Evolutionary conservation across 1,139 yeast genomes (phyloP).

Genomic region (Taphrina pruni): DNA sequence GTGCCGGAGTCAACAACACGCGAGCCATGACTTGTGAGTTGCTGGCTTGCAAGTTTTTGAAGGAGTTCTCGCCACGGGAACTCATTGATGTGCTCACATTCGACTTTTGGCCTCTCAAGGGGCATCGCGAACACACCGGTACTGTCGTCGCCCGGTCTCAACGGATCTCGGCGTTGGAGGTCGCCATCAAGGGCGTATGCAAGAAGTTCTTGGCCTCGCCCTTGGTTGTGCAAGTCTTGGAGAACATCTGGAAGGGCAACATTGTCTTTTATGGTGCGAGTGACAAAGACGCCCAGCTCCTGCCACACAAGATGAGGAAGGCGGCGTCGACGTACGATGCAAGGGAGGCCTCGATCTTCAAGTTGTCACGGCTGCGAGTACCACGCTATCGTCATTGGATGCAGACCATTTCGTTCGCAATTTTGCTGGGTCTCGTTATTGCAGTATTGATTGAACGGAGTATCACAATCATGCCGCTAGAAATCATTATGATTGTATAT

Average conservation of each 20-base stretch:
- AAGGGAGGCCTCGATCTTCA: conserved; percentile 52
- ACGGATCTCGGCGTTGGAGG: conserved; percentile 62
- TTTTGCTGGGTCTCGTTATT: conserved; percentile 51
- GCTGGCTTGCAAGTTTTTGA: conserved; percentile 60
- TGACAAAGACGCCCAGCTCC: conserved; percentile 52
- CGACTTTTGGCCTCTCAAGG: conserved; percentile 53
- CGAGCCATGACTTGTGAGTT: conserved; percentile 64
- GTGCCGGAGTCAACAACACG: conserved; percentile 59
- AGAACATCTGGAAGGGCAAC: conserved; percentile 63
- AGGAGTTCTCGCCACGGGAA: conserved; percentile 59
- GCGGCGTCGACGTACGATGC: conserved; percentile 53
- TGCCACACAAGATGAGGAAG: conserved; percentile 52
- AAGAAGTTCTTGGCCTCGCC: conserved; percentile 65
- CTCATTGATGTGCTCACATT: conserved; percentile 56
- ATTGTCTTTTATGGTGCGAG: conserved; percentile 54
- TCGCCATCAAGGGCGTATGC: conserved; percentile 62
- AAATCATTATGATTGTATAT: conserved; percentile 52
- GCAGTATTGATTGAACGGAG: conserved; percentile 49
- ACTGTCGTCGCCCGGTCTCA: conserved; percentile 48
- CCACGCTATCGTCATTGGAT: conserved; percentile 54
- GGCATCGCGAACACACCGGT: conserved; percentile 31
- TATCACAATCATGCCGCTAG: conserved; percentile 46
- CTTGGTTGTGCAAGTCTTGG: conserved; percentile 59
- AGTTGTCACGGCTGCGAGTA: conserved; percentile 53
- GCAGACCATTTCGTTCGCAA: conserved; percentile 54